Conservation (phyloP, 345 rosid species). For the Clausena lansium region DNA sequence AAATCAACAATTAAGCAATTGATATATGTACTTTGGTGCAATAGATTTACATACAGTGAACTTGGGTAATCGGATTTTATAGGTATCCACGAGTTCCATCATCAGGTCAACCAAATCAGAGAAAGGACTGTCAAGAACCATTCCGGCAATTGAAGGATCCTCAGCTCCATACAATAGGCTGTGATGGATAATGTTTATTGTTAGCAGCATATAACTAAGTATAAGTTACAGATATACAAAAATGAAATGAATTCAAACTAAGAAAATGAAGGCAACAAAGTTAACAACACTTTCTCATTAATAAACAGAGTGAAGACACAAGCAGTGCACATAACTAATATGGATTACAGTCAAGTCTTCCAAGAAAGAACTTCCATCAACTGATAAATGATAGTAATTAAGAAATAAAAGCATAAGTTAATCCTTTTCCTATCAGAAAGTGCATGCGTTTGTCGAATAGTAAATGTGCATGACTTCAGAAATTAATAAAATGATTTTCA, state of each 20-base stretch:
- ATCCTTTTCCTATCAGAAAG: not conserved
- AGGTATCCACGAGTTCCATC: conserved; percentile 90
- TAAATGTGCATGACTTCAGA: not conserved
- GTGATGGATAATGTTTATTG: conserved; percentile 22
- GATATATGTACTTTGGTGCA: not conserved
- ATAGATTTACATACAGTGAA: conserved; percentile 63
- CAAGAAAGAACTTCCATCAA: not conserved
- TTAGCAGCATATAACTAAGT: conserved; percentile 10
- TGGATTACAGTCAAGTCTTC: not conserved
- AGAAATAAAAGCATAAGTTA: not conserved
- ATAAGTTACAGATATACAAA: not conserved
- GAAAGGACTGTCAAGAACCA: conserved; percentile 92
- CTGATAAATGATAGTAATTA: not conserved
- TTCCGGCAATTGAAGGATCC: conserved; percentile 95
- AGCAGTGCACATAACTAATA: not conserved
- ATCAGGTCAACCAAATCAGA: conserved; percentile 91
- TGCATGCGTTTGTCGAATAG: not conserved
- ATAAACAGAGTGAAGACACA: not conserved
- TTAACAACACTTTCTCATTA: not conserved
- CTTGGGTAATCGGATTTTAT: conserved; percentile 78
- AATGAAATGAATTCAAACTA: not conserved
- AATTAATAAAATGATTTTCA: not conserved
- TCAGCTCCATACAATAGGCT: conserved; percentile 93
- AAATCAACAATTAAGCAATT: not conserved
- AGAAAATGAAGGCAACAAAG: not conserved